Evolutionary conservation across 2,329 filamentous ascomycete genomes (phyloP), one percentile per base, ranked within the genome.

Genomic region (Paraconiothyrium sp.): DNA sequence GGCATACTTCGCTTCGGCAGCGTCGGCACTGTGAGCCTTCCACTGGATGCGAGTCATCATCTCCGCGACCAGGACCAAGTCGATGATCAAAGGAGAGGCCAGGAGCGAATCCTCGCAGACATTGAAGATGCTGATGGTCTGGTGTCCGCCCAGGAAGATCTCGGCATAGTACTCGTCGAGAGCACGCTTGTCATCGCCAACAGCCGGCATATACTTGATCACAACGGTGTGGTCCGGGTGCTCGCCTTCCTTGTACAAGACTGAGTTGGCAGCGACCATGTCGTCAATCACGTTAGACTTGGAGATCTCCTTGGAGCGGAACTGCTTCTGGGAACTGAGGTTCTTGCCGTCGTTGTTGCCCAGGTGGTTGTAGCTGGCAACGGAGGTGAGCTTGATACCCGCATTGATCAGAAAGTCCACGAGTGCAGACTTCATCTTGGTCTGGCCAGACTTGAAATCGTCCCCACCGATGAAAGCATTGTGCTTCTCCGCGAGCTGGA

Each of bases 311-410:
- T 99, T 99, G 82, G 93, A 97, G 74, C 95, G 94, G 89, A 99
- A 99, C 83, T 98, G 95, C 85, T 91, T 93, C 81, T 97, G 94
- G 47, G 94, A 97, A 84, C 92, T 97, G 73, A 99, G 83, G 85
- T 99, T 99, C 89, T 94, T 97, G 84, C 95, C 95, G 78, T 99
- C 94, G 78, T 99, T 99, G 88, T 99, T 99, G 76, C 95, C 95
- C 59, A 99, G 90, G 80, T 99, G 95, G 85, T 99, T 99, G 89
- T 99, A 99, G 83, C 92, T 96, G 68, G 95, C 93, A 83, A 99
- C 98, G 44, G 94, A 97, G 62, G 94, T 98, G 76, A 99, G 89
- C 85, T 97, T 97, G 87, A 99, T 98, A 78, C 95, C 95, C 51
- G 95, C 95, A 79, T 90, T 97, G 89, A 99, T 97, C 79, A 99